Base-by-base conservation (phyloP, 345 rosid species). In the Brassica nigra region DNA sequence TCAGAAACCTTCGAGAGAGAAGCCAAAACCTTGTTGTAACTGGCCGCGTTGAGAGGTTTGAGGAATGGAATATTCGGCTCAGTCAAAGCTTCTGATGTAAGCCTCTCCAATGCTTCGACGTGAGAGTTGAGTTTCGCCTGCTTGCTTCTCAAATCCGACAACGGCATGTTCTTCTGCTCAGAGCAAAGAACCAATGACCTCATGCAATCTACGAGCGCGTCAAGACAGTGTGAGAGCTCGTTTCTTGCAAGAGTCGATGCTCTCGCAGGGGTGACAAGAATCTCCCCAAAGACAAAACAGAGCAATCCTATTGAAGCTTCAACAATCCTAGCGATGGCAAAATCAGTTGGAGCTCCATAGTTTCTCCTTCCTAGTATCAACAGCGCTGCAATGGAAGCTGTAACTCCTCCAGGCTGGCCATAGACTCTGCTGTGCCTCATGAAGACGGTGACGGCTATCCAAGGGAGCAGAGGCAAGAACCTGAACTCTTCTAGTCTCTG, bases 391-490 rank as follows among this genome's bases (percentile, higher is more conserved):
- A 85, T 84, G 37, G 84, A 83, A 0, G 93, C 88, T 4, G 93
- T 83, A 49, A 87, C 84, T 61, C 85, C 88, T 28, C 91, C 93
- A 11, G 93, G 85, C 52, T 87, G 86, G 49, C 90, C 93, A 6
- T 89, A 91, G 83, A 91, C 85, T 85, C 68, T 81, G 76, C 93
- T 88, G 77, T 87, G 88, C 44, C 89, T 84, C 42, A 91, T 83
- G 78, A 89, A 86, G 84, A 84, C 83, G 10, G 91, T 49, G 79
- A 85, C 36, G 11, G 87, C 75, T 58, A 89, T 82, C 93, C 97
- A 91, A 44, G 93, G 92, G 15, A 91, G 85, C 18, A 89, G 84
- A 49, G 86, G 77, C 39, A 91, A 66, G 83, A 87, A 84, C 79
- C 89, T 82, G 23, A 87, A 75, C 42, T 87, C 81, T 61, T 67